phyloP scores from a whole-genome alignment of 2,329 filamentous ascomycete species.

The Tolypocladium ovalisporum region DNA sequence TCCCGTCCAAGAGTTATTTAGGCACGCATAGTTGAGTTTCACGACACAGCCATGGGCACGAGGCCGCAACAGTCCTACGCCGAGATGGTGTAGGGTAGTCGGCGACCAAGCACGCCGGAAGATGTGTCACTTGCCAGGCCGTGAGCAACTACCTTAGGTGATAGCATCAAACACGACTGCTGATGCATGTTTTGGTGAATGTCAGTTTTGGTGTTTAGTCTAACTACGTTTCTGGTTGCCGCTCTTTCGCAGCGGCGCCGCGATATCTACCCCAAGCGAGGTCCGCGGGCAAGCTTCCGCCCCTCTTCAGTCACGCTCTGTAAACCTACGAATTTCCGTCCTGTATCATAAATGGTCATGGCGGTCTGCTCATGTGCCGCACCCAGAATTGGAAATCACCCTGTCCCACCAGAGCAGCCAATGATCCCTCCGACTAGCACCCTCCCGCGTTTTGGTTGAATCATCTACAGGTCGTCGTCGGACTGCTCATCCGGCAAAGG shows the following conservation, averaged over 20 bases:
- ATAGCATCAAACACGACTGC: background rate
- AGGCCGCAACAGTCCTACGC: background rate
- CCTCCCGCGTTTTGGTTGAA: slow-evolving; percentile 10
- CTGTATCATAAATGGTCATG: slow-evolving; percentile 28
- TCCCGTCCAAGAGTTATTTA: background rate
- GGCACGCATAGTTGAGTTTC: background rate
- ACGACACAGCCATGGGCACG: background rate
- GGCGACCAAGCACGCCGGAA: background rate
- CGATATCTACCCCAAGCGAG: slow-evolving; percentile 20
- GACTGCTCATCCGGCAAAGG: slow-evolving; percentile 95
- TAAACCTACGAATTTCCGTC: slow-evolving; percentile 19
- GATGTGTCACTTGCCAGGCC: too few species aligned
- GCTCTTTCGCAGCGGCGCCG: slow-evolving; percentile 19
- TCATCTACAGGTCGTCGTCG: slow-evolving; percentile 51
- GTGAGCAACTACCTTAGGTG: too few species aligned
- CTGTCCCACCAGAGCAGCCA: slow-evolving; percentile 12
- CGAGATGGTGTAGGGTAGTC: background rate
- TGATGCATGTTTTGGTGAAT: slow-evolving; percentile 7
- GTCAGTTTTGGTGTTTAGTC: slow-evolving; percentile 22
- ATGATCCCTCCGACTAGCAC: slow-evolving; percentile 10
- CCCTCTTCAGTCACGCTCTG: slow-evolving; percentile 23
- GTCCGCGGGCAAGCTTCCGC: slow-evolving; percentile 17
- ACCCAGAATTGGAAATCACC: slow-evolving; percentile 9
- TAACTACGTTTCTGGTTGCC: slow-evolving; percentile 21
- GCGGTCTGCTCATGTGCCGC: slow-evolving; percentile 19